phyloP scores from a whole-genome alignment of 1,284 basidiomycete species.

The Pulveroboletus sp. region DNA sequence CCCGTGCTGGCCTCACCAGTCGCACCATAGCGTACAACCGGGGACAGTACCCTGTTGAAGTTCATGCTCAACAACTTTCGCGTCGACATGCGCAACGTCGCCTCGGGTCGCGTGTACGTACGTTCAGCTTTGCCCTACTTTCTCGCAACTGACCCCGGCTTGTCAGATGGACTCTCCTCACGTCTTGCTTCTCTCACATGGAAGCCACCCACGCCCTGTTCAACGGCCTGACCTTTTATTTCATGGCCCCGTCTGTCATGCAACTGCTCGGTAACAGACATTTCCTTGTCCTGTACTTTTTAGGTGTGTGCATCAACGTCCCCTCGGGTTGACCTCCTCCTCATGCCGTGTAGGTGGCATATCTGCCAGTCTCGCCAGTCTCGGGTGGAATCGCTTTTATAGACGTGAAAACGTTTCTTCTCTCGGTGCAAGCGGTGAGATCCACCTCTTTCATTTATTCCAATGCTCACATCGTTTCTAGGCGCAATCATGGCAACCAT shows the following conservation, averaged over 20 bases:
- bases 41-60: conserved; percentile 50
- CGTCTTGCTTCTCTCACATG: conserved; percentile 74
- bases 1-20: conserved; percentile 1
- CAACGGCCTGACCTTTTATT: conserved; percentile 81
- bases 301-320: conserved; percentile 44
- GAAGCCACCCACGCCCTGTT: conserved; percentile 66
- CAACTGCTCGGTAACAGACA: conserved; percentile 64
- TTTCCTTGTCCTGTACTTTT: conserved; percentile 79
- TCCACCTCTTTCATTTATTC: not conserved
- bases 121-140: not conserved
- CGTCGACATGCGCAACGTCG: conserved; percentile 62
- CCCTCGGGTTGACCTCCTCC: not conserved
- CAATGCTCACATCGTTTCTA: conserved; percentile 28
- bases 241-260: conserved; percentile 76
- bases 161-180: conserved; percentile 79
- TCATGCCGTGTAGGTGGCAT: conserved; percentile 53
- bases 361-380: conserved; percentile 58
- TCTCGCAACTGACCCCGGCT: conserved; percentile 6
- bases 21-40: conserved; percentile 30
- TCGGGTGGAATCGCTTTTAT: conserved; percentile 55
- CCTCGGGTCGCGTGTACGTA: conserved; percentile 67
- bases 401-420: conserved; percentile 49
- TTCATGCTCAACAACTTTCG: conserved; percentile 76
- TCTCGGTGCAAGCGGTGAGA: conserved; percentile 75
- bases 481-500: conserved; percentile 77